phyloP scores from a whole-genome alignment of 2,329 filamentous ascomycete genomes.

The Dactylellina sp. region DNA sequence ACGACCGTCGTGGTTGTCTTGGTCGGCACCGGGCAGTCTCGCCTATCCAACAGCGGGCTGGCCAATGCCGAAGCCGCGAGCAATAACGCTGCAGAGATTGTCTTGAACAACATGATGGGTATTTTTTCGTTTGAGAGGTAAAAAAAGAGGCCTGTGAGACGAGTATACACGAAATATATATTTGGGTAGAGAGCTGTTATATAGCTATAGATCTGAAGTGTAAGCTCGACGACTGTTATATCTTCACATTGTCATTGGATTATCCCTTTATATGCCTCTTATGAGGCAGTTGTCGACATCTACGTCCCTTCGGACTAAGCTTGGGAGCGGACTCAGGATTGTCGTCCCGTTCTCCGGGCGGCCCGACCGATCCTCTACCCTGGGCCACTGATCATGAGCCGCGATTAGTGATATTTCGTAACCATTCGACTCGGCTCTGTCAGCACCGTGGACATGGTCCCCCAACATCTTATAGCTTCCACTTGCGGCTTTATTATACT shows the following conservation, averaged over 20 bases:
- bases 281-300: background rate
- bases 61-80: constrained; percentile 3
- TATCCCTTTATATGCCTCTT: constrained; percentile 13
- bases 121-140: background rate
- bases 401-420: constrained; percentile 14
- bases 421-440: background rate
- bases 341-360: constrained; percentile 12
- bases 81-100: constrained; percentile 9
- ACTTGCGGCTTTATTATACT: background rate
- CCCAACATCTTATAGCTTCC: background rate
- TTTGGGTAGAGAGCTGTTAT: too few species aligned
- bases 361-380: constrained; percentile 11
- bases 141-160: background rate
- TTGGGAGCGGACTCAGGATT: constrained; percentile 5
- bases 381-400: constrained; percentile 14
- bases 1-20: background rate
- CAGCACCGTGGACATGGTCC: background rate
- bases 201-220: background rate
- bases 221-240: background rate
- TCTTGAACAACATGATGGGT: constrained; percentile 11
- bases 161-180: constrained; percentile 4
- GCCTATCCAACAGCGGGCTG: background rate
- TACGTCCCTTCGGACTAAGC: background rate
- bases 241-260: background rate
- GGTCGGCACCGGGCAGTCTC: constrained; percentile 21